A percentile compares a stretch with the other conserved stretches of the same genome.
Conservation (phyloP, 257 asterid species). For the Lavandula angustifolia region DNA sequence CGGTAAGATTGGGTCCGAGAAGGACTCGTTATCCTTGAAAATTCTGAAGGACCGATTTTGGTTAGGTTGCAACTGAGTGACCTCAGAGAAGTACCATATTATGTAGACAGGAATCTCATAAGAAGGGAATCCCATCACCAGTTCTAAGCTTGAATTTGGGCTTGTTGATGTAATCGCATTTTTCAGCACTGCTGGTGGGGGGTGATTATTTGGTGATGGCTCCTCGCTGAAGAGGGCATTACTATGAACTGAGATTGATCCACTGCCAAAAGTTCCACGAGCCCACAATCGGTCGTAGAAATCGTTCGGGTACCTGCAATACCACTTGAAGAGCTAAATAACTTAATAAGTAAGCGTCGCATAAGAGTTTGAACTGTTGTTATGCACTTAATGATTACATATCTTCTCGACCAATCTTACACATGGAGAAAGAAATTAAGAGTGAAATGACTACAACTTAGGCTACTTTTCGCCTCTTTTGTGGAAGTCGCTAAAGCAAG, state of each 20-base stretch:
- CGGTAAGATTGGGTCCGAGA: slow-evolving; percentile 39
- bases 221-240: slow-evolving; percentile 16
- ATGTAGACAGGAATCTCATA: slow-evolving; percentile 35
- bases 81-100: slow-evolving; percentile 59
- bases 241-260: slow-evolving; percentile 15
- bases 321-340: not conserved
- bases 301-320: slow-evolving; percentile 39
- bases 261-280: slow-evolving; percentile 23
- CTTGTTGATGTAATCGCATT: slow-evolving; percentile 41
- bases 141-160: slow-evolving; percentile 19
- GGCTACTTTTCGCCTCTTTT: not conserved
- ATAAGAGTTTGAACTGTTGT: too few relatives aligned
- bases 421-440: too few relatives aligned
- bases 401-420: too few relatives aligned
- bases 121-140: slow-evolving; percentile 36
- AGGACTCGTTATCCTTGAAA: too few relatives aligned
- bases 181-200: too few relatives aligned
- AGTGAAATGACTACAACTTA: not conserved
- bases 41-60: slow-evolving; percentile 45
- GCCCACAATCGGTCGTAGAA: slow-evolving; percentile 59
- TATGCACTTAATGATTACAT: too few relatives aligned
- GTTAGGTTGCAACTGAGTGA: slow-evolving; percentile 30
- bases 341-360: too few relatives aligned
- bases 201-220: too few relatives aligned
- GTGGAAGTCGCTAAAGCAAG: not conserved